Evolutionary conservation across 2,329 filamentous ascomycete species (phyloP).

Genomic region (Trichoderma cornu-damae): DNA sequence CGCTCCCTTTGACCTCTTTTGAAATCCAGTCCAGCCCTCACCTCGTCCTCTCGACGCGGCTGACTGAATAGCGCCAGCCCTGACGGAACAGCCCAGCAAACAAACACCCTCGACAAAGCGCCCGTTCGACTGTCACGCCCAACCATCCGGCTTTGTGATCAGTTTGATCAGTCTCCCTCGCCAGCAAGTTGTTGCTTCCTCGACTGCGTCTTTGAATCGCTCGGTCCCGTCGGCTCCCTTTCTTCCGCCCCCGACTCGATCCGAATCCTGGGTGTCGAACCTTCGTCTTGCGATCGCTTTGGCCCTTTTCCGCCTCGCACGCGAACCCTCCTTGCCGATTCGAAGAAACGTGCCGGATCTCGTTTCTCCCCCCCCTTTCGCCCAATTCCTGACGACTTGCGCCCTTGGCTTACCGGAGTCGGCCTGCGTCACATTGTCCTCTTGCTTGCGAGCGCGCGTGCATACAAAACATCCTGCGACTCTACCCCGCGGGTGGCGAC

Average conservation of each 20-base stretch:
- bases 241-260: conserved; percentile 2
- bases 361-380: neutral
- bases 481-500: conserved; percentile 9
- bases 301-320: conserved; percentile 3
- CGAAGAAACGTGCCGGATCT: conserved; percentile 11
- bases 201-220: conserved; percentile 8
- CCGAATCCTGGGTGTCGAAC: conserved; percentile 1
- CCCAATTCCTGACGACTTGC: neutral
- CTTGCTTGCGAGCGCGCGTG: neutral
- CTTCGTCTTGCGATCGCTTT: neutral
- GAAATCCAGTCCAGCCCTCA: conserved; percentile 18
- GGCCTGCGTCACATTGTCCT: neutral
- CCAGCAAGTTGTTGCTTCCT: conserved; percentile 10
- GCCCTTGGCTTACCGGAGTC: neutral
- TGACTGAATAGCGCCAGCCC: conserved; percentile 29
- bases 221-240: conserved; percentile 5
- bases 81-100: conserved; percentile 26
- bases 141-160: conserved; percentile 13
- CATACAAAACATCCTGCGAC: conserved; percentile 12
- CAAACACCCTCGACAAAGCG: conserved; percentile 11
- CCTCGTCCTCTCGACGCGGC: conserved; percentile 21
- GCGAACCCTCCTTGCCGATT: conserved; percentile 7
- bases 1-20: conserved; percentile 6
- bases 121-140: conserved; percentile 7
- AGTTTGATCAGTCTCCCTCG: conserved; percentile 9